phyloP scores from a whole-genome alignment of 441 rosid genomes.

The Jatropha podagrica region DNA sequence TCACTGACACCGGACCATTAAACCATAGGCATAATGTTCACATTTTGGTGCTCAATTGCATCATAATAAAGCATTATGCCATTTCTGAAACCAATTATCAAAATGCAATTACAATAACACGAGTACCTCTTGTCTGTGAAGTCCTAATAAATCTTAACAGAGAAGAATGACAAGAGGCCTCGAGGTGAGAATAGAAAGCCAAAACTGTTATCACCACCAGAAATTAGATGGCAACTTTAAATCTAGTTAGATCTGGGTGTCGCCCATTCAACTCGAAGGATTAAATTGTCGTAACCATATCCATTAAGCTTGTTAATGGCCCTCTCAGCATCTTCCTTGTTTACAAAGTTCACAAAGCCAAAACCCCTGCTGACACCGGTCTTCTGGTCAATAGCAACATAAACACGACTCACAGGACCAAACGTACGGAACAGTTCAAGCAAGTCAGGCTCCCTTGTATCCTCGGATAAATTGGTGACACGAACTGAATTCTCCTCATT shows the following conservation, averaged over 20 bases:
- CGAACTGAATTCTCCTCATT: conserved; percentile 63
- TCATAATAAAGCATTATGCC: neutral
- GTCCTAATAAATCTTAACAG: neutral
- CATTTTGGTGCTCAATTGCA: neutral
- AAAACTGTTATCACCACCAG: neutral
- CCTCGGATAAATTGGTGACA: conserved; percentile 60
- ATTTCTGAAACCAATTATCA: neutral
- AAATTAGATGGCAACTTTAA: neutral
- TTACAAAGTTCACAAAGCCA: conserved; percentile 63
- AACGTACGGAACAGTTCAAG: conserved; percentile 54
- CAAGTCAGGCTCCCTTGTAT: conserved; percentile 60
- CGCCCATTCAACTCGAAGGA: conserved; percentile 68
- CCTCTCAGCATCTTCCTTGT: conserved; percentile 58
- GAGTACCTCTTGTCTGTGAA: neutral
- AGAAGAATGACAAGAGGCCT: neutral
- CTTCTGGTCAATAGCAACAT: conserved; percentile 63
- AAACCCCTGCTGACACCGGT: conserved; percentile 57
- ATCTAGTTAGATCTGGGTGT: conserved; percentile 48
- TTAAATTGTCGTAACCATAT: conserved; percentile 64
- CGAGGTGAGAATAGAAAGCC: neutral
- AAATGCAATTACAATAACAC: neutral
- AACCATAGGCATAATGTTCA: too few relatives aligned
- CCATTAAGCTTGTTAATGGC: conserved; percentile 71
- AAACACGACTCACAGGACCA: conserved; percentile 55
- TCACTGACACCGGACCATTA: too few relatives aligned